A percentile compares a stretch with the other conserved stretches of the same genome.
Evolutionary conservation across 23 red algal species (phyloP).

Genomic region (Cyanidioschyzon merolae): DNA sequence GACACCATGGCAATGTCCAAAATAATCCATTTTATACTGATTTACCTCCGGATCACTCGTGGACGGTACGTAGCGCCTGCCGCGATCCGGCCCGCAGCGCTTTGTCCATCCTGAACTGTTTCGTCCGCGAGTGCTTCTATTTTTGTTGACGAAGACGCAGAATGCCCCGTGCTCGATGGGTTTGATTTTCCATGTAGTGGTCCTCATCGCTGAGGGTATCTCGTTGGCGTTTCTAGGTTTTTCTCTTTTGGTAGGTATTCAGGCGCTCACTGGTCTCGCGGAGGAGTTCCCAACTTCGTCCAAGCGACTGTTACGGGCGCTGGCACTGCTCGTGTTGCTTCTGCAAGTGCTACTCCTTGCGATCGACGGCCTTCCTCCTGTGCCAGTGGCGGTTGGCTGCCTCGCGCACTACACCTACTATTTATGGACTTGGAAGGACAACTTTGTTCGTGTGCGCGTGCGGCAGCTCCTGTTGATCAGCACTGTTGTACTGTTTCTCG

Average conservation of each 20-base stretch:
- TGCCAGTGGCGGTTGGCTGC: not conserved
- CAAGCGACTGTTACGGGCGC: not conserved
- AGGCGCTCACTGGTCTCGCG: not conserved
- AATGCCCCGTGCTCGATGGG: not conserved
- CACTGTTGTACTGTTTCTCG: not conserved
- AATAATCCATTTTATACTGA: too few relatives aligned
- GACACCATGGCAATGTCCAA: too few relatives aligned
- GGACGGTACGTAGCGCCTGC: too few relatives aligned
- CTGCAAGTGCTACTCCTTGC: not conserved
- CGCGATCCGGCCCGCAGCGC: too few relatives aligned
- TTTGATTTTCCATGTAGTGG: not conserved
- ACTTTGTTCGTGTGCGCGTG: not conserved
- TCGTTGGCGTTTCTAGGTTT: constrained; percentile 1
- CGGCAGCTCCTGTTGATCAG: not conserved
- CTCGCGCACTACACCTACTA: not conserved
- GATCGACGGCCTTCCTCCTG: not conserved
- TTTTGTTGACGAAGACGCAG: too few relatives aligned
- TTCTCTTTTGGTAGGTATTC: not conserved
- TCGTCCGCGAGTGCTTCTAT: too few relatives aligned
- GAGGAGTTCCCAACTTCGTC: not conserved
- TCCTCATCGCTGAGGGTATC: not conserved
- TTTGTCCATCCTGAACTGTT: too few relatives aligned
- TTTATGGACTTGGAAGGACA: too few relatives aligned
- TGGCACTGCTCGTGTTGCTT: not conserved
- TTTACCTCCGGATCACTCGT: too few relatives aligned